A percentile compares a stretch with the other conserved stretches of the same genome.
These are phyloP conservation scores for Terana coerulea DNA, from an alignment of 768 basidiomycete species.

Conservation along the genomic window DNA sequence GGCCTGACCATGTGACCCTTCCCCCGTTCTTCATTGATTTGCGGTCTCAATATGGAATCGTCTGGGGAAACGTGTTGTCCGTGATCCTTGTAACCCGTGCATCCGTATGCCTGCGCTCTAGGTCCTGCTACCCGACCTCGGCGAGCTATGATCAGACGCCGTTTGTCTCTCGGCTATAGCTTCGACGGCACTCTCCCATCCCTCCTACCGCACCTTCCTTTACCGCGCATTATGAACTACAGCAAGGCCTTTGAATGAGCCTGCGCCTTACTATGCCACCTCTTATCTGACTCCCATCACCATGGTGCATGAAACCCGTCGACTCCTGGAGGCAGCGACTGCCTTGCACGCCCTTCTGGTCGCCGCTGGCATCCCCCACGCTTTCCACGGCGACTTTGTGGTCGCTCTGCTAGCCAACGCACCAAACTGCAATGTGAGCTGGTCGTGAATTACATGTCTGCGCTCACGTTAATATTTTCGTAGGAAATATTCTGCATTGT, in stretches of 20 bases:
- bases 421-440: constrained; percentile 59
- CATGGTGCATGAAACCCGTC: constrained; percentile 65
- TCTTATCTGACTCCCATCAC: constrained; percentile 35
- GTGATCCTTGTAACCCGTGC: background rate
- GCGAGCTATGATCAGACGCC: constrained; percentile 9
- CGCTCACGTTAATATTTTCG: constrained; percentile 12
- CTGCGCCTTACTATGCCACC: constrained; percentile 1
- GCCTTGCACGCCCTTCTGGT: constrained; percentile 67
- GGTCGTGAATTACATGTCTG: constrained; percentile 3
- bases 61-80: constrained; percentile 9
- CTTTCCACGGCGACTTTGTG: constrained; percentile 75
- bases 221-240: constrained; percentile 19
- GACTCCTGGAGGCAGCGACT: constrained; percentile 74
- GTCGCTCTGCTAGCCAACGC: constrained; percentile 66
- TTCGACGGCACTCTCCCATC: constrained; percentile 5
- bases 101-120: constrained; percentile 5
- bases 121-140: constrained; percentile 6
- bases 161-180: constrained; percentile 5
- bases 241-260: constrained; percentile 16
- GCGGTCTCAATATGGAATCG: constrained; percentile 3
- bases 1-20: constrained; percentile 8
- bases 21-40: constrained; percentile 10
- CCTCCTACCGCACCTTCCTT: constrained; percentile 16
- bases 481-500: constrained; percentile 88
- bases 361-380: constrained; percentile 62